phyloP scores from a whole-genome alignment of 2,329 filamentous ascomycete genomes.

The Cladosporium austrohemisphaericum region DNA sequence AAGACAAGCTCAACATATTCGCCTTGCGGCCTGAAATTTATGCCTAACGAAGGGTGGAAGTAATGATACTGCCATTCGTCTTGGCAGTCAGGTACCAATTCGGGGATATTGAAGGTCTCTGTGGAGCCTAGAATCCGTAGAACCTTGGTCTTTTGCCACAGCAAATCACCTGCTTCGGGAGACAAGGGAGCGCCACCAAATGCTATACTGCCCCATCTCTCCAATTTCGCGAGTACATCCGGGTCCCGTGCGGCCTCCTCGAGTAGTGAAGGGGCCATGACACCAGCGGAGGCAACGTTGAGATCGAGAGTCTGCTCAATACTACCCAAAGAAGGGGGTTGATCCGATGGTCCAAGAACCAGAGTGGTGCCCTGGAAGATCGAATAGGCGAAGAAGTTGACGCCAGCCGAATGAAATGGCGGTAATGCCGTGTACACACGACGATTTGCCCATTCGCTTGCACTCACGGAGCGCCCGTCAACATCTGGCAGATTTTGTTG shows the following conservation, averaged over 20 bases:
- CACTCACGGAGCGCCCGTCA: conserved; percentile 6
- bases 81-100: conserved; percentile 12
- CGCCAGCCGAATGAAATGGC: conserved; percentile 18
- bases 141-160: conserved; percentile 13
- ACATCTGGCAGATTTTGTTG: conserved; percentile 16
- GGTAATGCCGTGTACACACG: conserved; percentile 16
- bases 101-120: conserved; percentile 17
- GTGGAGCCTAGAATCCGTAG: conserved; percentile 17
- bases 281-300: conserved; percentile 11
- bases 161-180: conserved; percentile 4
- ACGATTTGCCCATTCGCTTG: conserved; percentile 11
- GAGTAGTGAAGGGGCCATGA: conserved; percentile 17
- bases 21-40: conserved; percentile 6
- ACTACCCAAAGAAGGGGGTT: conserved; percentile 9
- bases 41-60: conserved; percentile 12
- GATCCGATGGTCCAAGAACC: conserved; percentile 16
- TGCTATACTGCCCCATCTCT: conserved; percentile 14
- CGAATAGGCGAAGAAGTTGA: conserved; percentile 18
- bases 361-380: conserved; percentile 17
- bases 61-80: conserved; percentile 16
- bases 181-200: conserved; percentile 18
- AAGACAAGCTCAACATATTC: conserved; percentile 9
- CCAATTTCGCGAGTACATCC: not conserved
- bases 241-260: conserved; percentile 12
- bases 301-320: conserved; percentile 15